Evolutionary conservation across 1,284 basidiomycete species (phyloP).

Genomic region (Mycena citricolor): DNA sequence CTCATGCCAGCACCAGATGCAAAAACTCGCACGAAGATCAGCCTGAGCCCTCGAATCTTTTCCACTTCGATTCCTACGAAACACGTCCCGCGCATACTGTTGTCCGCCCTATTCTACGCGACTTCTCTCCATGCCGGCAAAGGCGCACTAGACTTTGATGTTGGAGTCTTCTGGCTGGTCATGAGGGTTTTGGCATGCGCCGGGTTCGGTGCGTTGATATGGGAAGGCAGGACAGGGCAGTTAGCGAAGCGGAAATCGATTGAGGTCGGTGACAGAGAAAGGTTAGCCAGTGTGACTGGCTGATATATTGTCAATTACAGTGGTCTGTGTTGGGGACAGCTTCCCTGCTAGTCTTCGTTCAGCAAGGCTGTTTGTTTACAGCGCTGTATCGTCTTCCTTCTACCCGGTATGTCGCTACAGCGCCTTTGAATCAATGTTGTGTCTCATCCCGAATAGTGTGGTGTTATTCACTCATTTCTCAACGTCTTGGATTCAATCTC

Average conservation of each 20-base stretch:
- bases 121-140: conserved; percentile 61
- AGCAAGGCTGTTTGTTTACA: conserved; percentile 59
- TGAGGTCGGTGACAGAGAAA: conserved; percentile 46
- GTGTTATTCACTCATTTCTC: conserved; percentile 69
- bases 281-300: conserved; percentile 31
- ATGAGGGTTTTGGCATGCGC: conserved; percentile 68
- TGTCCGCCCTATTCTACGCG: conserved; percentile 62
- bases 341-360: conserved; percentile 65
- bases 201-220: conserved; percentile 55
- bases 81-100: conserved; percentile 52
- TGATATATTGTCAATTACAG: conserved; percentile 40
- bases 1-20: conserved; percentile 52
- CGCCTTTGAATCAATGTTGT: neutral
- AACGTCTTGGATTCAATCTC: conserved; percentile 56
- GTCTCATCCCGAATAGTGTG: conserved; percentile 42
- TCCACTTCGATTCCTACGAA: conserved; percentile 48
- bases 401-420: conserved; percentile 47
- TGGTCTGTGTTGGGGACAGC: conserved; percentile 68
- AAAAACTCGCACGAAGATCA: conserved; percentile 52
- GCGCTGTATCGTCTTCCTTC: conserved; percentile 66
- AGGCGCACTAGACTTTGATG: conserved; percentile 61
- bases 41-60: conserved; percentile 42
- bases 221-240: conserved; percentile 56
- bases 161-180: conserved; percentile 71
- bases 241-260: conserved; percentile 50